Evolutionary conservation across 2,329 filamentous ascomycete species (phyloP).

Genomic region (Didymella lethalis): DNA sequence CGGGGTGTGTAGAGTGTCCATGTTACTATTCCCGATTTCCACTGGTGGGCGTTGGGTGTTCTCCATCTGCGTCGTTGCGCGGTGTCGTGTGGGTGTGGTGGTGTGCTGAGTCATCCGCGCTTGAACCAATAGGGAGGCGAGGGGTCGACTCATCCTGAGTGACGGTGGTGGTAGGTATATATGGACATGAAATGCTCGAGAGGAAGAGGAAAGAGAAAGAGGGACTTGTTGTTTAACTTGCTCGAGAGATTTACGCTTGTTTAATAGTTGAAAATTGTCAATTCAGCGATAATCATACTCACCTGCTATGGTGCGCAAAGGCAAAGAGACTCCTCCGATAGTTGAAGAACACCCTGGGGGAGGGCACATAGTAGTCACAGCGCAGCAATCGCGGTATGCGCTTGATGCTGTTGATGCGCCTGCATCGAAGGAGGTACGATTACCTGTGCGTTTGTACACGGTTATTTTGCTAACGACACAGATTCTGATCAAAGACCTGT

Average conservation of each 20-base stretch:
- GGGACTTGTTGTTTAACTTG: too few relatives aligned
- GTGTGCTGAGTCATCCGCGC: too few relatives aligned
- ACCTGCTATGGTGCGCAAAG: conserved; percentile 41
- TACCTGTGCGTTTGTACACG: too few relatives aligned
- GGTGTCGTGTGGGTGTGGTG: too few relatives aligned
- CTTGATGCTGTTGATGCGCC: conserved; percentile 50
- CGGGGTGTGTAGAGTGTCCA: too few relatives aligned
- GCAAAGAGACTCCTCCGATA: conserved; percentile 28
- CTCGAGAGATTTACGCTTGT: too few relatives aligned
- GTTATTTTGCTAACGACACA: conserved; percentile 14
- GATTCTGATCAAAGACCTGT: conserved; percentile 70
- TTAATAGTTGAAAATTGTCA: too few relatives aligned
- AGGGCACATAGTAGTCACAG: conserved; percentile 46
- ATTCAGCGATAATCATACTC: neutral
- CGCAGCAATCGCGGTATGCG: conserved; percentile 51
- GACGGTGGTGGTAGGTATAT: neutral
- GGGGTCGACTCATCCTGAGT: neutral
- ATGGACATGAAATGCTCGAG: too few relatives aligned
- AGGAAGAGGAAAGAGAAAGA: too few relatives aligned
- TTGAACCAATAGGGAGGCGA: neutral
- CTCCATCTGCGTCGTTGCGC: too few relatives aligned
- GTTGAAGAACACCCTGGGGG: conserved; percentile 37
- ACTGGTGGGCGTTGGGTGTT: too few relatives aligned
- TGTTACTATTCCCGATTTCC: too few relatives aligned
- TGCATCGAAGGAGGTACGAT: conserved; percentile 46